phyloP scores from a whole-genome alignment of 768 basidiomycete genomes.

The Pholiota microspora region DNA sequence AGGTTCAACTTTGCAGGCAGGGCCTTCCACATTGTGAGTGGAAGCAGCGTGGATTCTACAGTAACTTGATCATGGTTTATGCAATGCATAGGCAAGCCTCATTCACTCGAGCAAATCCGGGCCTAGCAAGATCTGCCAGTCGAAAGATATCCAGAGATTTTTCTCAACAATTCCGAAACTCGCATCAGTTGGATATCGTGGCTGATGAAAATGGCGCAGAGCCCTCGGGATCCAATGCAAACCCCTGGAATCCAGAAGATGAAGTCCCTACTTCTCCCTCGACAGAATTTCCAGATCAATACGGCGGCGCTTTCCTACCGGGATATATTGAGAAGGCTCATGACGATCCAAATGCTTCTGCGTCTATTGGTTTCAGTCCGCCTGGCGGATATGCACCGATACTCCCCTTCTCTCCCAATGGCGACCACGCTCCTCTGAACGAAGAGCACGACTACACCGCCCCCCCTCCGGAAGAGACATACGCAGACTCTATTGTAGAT shows the following conservation, averaged over 20 bases:
- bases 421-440: neutral
- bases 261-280: slow-evolving; percentile 16
- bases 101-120: neutral
- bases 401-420: neutral
- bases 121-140: slow-evolving; percentile 7
- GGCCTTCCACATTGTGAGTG: slow-evolving; percentile 13
- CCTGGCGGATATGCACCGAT: neutral
- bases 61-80: neutral
- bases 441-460: slow-evolving; percentile 12
- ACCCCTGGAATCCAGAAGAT: slow-evolving; percentile 7
- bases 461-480: slow-evolving; percentile 13
- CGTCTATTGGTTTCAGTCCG: slow-evolving; percentile 14
- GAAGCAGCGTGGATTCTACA: neutral
- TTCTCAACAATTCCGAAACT: slow-evolving; percentile 7
- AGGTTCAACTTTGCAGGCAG: slow-evolving; percentile 3
- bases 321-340: slow-evolving; percentile 17
- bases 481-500: slow-evolving; percentile 11
- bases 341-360: slow-evolving; percentile 24
- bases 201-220: slow-evolving; percentile 13
- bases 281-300: slow-evolving; percentile 23
- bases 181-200: neutral
- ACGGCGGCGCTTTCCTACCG: slow-evolving; percentile 16
- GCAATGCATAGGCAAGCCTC: neutral
- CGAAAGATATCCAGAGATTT: slow-evolving; percentile 15
- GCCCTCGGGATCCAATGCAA: slow-evolving; percentile 10